Evolutionary conservation across 208 protist genomes (phyloP).

Genomic region (Wallacemonas rigidus): DNA sequence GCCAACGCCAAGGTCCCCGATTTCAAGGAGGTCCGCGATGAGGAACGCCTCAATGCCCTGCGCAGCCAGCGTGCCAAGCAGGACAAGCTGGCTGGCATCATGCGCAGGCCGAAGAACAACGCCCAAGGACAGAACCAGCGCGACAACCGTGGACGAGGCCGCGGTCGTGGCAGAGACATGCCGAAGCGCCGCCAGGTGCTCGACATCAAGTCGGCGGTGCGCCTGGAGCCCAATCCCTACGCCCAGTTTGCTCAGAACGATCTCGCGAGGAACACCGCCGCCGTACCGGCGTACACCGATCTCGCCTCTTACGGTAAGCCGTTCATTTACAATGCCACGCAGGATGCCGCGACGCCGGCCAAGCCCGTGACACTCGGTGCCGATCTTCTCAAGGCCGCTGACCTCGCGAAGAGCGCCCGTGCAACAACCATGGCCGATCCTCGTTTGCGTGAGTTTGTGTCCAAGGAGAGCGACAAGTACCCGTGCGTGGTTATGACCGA

Average conservation of each 20-base stretch:
- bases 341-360: slow-evolving; percentile 53
- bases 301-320: slow-evolving; percentile 59
- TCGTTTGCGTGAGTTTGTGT: slow-evolving; percentile 54
- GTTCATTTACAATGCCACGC: slow-evolving; percentile 58
- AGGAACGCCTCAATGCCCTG: slow-evolving; percentile 68
- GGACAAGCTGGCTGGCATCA: slow-evolving; percentile 23
- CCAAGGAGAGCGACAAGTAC: slow-evolving; percentile 26
- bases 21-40: slow-evolving; percentile 72
- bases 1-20: slow-evolving; percentile 11
- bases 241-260: slow-evolving; percentile 39
- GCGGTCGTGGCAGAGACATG: slow-evolving; percentile 25
- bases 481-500: slow-evolving; percentile 80
- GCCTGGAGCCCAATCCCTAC: slow-evolving; percentile 17
- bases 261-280: slow-evolving; percentile 35
- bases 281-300: slow-evolving; percentile 39
- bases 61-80: slow-evolving; percentile 52
- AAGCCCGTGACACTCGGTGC: slow-evolving; percentile 50
- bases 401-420: slow-evolving; percentile 35
- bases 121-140: slow-evolving; percentile 29
- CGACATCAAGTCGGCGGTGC: slow-evolving; percentile 16
- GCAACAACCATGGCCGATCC: slow-evolving; percentile 50
- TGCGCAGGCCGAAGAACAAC: slow-evolving; percentile 26
- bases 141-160: slow-evolving; percentile 3
- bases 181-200: slow-evolving; percentile 22
- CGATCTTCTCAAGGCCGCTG: slow-evolving; percentile 32